Evolutionary conservation across 768 basidiomycete genomes (phyloP).

Genomic region (Collybia sp.): DNA sequence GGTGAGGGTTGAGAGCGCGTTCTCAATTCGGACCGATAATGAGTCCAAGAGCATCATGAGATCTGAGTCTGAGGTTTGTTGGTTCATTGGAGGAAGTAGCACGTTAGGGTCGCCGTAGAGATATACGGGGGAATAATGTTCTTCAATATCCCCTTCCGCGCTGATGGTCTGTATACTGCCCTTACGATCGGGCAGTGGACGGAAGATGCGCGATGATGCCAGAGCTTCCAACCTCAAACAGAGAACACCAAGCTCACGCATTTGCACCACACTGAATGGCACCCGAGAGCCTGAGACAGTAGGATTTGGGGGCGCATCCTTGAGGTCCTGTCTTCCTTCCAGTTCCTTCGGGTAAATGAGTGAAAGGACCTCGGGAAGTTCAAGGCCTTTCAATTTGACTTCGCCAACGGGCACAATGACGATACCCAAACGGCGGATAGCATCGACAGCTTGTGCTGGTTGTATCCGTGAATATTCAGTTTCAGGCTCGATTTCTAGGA

Average conservation of each 20-base stretch:
- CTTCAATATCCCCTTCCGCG: constrained; percentile 23
- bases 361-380: constrained; percentile 86
- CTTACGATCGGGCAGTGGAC: constrained; percentile 38
- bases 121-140: constrained; percentile 23
- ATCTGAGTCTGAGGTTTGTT: constrained; percentile 69
- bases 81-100: constrained; percentile 64
- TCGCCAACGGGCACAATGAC: constrained; percentile 78
- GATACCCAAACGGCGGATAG: constrained; percentile 68
- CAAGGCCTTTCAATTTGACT: constrained; percentile 90
- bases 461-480: constrained; percentile 60
- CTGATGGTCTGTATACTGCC: constrained; percentile 33
- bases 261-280: constrained; percentile 70
- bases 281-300: constrained; percentile 43
- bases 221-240: constrained; percentile 80
- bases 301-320: constrained; percentile 27
- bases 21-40: constrained; percentile 70
- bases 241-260: constrained; percentile 66
- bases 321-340: constrained; percentile 62
- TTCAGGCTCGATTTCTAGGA: constrained; percentile 48
- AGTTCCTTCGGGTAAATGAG: constrained; percentile 76
- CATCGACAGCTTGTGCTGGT: constrained; percentile 61
- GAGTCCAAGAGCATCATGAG: constrained; percentile 74
- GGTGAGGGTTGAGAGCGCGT: constrained; percentile 44
- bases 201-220: constrained; percentile 57
- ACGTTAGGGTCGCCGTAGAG: constrained; percentile 58